These are phyloP conservation scores for Pleurotus citrinopileatus DNA, from an alignment of 768 basidiomycete species.

Conservation along the genomic window DNA sequence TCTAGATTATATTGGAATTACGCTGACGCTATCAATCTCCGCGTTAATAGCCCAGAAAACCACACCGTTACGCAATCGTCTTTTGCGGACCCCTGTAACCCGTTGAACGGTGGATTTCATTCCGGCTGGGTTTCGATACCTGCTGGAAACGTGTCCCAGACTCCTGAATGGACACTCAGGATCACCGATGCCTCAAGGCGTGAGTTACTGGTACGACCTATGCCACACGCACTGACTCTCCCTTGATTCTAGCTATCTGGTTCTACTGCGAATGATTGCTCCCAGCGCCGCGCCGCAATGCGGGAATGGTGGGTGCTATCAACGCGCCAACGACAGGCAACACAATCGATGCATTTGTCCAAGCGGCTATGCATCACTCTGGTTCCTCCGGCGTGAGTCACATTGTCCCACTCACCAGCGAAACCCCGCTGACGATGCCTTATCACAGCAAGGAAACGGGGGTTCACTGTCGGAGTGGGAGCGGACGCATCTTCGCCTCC, in stretches of 20 bases:
- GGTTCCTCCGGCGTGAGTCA: constrained; percentile 31
- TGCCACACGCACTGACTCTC: too few relatives aligned
- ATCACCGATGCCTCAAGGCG: background rate
- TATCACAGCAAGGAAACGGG: constrained; percentile 32
- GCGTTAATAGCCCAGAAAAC: constrained; percentile 41
- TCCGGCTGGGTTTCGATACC: constrained; percentile 42
- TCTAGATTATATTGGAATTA: background rate
- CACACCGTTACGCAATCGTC: constrained; percentile 52
- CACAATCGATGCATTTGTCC: constrained; percentile 35
- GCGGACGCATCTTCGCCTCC: constrained; percentile 45
- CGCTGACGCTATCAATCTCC: background rate
- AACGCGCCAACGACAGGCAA: constrained; percentile 46
- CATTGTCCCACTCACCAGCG: constrained; percentile 7
- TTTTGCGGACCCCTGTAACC: constrained; percentile 42
- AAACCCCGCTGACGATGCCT: too few relatives aligned
- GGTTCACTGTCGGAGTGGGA: constrained; percentile 42
- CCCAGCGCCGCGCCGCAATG: constrained; percentile 38
- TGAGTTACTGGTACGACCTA: too few relatives aligned
- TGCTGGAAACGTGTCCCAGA: background rate
- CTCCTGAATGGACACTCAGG: background rate
- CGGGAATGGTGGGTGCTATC: constrained; percentile 50
- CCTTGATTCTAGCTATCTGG: constrained; percentile 53
- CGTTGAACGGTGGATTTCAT: constrained; percentile 44
- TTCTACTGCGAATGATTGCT: constrained; percentile 47
- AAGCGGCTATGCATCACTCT: constrained; percentile 26